phyloP scores from a whole-genome alignment of 2,329 filamentous ascomycete genomes.

The Colletotrichum siamense region DNA sequence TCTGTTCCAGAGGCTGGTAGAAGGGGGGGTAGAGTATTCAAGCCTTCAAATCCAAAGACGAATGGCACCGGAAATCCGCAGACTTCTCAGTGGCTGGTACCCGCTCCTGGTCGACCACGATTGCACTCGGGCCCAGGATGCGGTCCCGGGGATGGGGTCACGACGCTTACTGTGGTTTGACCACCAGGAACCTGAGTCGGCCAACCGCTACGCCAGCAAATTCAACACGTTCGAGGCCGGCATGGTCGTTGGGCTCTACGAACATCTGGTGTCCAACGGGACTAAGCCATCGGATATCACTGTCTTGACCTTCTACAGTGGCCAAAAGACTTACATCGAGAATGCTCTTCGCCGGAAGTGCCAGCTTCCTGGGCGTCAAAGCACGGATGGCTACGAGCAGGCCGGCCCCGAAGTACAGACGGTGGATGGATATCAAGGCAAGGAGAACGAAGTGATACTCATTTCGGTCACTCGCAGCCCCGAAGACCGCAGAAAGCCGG shows the following conservation, averaged over 20 bases:
- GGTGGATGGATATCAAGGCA: conserved; percentile 89
- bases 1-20: conserved; percentile 80
- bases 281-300: conserved; percentile 69
- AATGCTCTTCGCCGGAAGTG: conserved; percentile 41
- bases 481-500: conserved; percentile 35
- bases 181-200: conserved; percentile 65
- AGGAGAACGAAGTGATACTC: conserved; percentile 85
- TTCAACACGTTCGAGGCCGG: conserved; percentile 75
- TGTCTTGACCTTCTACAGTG: conserved; percentile 86
- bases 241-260: conserved; percentile 77
- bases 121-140: conserved; percentile 35
- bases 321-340: conserved; percentile 73
- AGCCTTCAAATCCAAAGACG: conserved; percentile 72
- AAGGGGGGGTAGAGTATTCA: conserved; percentile 66
- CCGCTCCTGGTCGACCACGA: conserved; percentile 49
- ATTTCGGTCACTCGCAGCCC: conserved; percentile 82
- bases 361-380: neutral
- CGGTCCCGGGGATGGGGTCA: conserved; percentile 50
- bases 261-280: conserved; percentile 75
- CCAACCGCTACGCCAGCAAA: conserved; percentile 68
- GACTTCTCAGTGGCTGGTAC: conserved; percentile 54
- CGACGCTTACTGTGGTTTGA: conserved; percentile 42
- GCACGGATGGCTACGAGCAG: conserved; percentile 25
- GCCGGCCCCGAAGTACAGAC: conserved; percentile 52
- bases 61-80: conserved; percentile 53